phyloP scores from a whole-genome alignment of 164 flowering plant genomes.

The Nelumbo lutea region DNA sequence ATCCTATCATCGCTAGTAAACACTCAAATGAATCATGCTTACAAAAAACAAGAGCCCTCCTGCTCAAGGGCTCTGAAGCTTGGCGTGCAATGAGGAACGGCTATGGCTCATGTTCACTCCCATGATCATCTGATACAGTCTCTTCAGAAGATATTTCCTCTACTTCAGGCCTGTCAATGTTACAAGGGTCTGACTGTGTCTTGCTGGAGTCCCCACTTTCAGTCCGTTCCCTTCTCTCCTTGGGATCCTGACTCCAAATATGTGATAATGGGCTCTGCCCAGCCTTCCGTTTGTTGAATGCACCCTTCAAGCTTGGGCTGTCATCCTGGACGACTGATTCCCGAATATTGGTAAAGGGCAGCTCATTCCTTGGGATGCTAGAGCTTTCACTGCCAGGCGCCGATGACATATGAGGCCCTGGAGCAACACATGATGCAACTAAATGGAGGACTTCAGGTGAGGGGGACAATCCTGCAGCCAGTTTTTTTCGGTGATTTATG shows the following conservation, averaged over 20 bases:
- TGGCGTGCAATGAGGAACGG: constrained; percentile 16
- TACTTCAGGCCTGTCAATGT: constrained; percentile 18
- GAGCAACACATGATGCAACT: constrained; percentile 61
- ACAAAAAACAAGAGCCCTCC: constrained; percentile 41
- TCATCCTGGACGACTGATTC: constrained; percentile 18
- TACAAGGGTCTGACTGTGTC: constrained; percentile 40
- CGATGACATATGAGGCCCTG: constrained; percentile 32
- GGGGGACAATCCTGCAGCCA: constrained; percentile 38
- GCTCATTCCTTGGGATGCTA: constrained; percentile 20
- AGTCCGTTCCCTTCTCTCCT: constrained; percentile 17
- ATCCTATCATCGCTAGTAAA: constrained; percentile 27
- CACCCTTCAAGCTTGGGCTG: constrained; percentile 18
- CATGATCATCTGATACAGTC: constrained; percentile 53
- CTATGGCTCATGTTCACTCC: constrained; percentile 28
- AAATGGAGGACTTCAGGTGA: constrained; percentile 65
- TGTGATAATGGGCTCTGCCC: constrained; percentile 17
- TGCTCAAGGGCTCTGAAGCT: constrained; percentile 9
- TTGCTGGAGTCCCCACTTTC: constrained; percentile 54
- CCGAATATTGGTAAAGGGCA: constrained; percentile 19
- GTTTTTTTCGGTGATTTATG: constrained; percentile 24
- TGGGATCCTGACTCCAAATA: constrained; percentile 9
- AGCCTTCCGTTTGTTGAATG: constrained; percentile 20
- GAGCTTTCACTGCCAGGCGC: constrained; percentile 26
- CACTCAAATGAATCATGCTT: constrained; percentile 31
- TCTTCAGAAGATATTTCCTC: constrained; percentile 59